phyloP scores from a whole-genome alignment of 345 rosid species.

The Cochlearia excelsa region DNA sequence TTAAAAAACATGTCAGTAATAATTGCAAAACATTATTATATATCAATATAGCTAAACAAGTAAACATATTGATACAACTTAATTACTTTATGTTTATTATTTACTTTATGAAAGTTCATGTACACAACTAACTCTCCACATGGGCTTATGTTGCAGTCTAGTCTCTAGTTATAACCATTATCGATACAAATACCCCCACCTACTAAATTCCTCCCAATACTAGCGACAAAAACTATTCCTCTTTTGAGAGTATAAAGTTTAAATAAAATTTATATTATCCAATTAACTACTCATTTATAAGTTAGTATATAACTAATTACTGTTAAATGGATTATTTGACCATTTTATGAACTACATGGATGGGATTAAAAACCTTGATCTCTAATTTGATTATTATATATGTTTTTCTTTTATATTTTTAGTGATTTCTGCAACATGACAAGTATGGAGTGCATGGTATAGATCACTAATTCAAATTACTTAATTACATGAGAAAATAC shows the following conservation, averaged over 20 bases:
- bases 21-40: conserved; percentile 11
- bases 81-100: background rate
- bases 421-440: background rate
- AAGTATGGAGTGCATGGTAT: background rate
- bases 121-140: conserved; percentile 23
- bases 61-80: background rate
- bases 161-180: conserved; percentile 1
- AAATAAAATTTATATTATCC: background rate
- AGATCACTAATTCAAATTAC: background rate
- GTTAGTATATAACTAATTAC: too few species aligned
- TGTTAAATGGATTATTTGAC: too few species aligned
- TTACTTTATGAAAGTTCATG: conserved; percentile 13
- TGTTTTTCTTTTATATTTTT: too few species aligned
- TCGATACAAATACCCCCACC: conserved; percentile 21
- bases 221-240: conserved; percentile 18
- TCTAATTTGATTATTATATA: too few species aligned
- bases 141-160: conserved; percentile 19
- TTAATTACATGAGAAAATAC: background rate
- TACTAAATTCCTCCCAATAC: conserved; percentile 22
- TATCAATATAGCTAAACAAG: conserved; percentile 1
- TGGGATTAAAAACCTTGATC: too few species aligned
- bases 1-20: conserved; percentile 28
- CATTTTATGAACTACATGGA: too few species aligned
- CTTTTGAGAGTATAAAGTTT: conserved; percentile 6
- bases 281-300: too few species aligned